These are phyloP conservation scores for Solanum paucissectum DNA, from an alignment of 257 asterid genomes.

Conservation along the genomic window DNA sequence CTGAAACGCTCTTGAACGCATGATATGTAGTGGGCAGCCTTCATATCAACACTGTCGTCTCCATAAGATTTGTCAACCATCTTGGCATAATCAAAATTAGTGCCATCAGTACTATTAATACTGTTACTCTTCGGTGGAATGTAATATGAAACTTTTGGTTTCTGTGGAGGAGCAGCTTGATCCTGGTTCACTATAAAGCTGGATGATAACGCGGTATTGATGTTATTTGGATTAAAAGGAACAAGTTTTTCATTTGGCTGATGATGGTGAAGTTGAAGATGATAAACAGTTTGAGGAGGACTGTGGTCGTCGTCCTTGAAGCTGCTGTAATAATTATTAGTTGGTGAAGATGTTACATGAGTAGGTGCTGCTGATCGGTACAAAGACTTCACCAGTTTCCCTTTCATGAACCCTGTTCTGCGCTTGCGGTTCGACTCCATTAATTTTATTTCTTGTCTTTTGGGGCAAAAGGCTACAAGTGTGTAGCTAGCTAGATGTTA, in stretches of 20 bases:
- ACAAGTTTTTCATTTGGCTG: neutral
- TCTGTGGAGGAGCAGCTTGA: slow-evolving; percentile 5
- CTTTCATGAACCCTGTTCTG: slow-evolving; percentile 25
- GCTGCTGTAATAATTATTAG: neutral
- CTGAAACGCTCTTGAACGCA: slow-evolving; percentile 47
- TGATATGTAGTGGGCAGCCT: slow-evolving; percentile 45
- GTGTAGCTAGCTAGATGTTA: neutral
- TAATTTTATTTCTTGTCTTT: neutral
- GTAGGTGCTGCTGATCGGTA: slow-evolving; percentile 20
- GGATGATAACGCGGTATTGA: neutral
- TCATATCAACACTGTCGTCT: slow-evolving; percentile 44
- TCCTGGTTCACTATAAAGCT: slow-evolving; percentile 12
- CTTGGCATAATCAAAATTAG: neutral
- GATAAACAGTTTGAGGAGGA: neutral
- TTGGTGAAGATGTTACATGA: neutral
- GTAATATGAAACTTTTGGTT: slow-evolving; percentile 12
- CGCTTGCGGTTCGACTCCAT: slow-evolving; percentile 32
- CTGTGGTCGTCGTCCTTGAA: neutral
- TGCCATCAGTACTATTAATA: neutral
- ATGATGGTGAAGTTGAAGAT: neutral
- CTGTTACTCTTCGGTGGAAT: slow-evolving; percentile 1
- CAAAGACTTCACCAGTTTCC: slow-evolving; percentile 37
- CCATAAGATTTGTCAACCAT: slow-evolving; percentile 7
- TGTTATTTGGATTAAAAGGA: neutral
- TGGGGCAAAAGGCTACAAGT: neutral